Evolutionary conservation across 2,329 filamentous ascomycete genomes (phyloP).

Genomic region (Pseudocercospora eumusae): DNA sequence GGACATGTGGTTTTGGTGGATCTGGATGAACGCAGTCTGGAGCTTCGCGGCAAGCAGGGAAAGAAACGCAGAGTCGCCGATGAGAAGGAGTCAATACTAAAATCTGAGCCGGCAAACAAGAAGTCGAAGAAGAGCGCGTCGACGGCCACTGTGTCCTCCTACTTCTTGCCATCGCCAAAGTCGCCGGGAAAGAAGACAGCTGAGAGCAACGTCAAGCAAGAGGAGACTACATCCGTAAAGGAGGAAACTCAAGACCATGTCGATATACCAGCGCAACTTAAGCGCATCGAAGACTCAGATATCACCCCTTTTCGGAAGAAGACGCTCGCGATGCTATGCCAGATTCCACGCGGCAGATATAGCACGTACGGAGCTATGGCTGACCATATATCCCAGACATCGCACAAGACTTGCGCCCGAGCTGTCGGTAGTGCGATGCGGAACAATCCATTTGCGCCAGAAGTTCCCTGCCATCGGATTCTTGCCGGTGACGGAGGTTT

Average conservation of each 20-base stretch:
- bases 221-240: constrained; percentile 1
- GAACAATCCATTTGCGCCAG: constrained; percentile 47
- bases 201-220: neutral
- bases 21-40: constrained; percentile 46
- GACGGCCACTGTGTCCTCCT: constrained; percentile 31
- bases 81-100: neutral
- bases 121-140: constrained; percentile 25
- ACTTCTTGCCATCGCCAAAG: constrained; percentile 35
- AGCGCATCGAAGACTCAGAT: constrained; percentile 48
- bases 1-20: constrained; percentile 44
- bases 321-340: constrained; percentile 39
- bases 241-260: constrained; percentile 6
- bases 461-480: constrained; percentile 47
- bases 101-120: constrained; percentile 22
- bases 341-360: constrained; percentile 41
- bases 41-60: constrained; percentile 40
- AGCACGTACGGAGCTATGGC: constrained; percentile 43
- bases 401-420: constrained; percentile 42
- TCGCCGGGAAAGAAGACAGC: constrained; percentile 16
- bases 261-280: constrained; percentile 36
- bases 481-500: constrained; percentile 43
- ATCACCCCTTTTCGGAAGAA: constrained; percentile 53
- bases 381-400: constrained; percentile 36
- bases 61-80: constrained; percentile 28
- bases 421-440: constrained; percentile 47